Evolutionary conservation across 768 basidiomycete genomes (phyloP), one percentile per base, ranked within the genome.

Genomic region (Lepiota brunneoincarnata): DNA sequence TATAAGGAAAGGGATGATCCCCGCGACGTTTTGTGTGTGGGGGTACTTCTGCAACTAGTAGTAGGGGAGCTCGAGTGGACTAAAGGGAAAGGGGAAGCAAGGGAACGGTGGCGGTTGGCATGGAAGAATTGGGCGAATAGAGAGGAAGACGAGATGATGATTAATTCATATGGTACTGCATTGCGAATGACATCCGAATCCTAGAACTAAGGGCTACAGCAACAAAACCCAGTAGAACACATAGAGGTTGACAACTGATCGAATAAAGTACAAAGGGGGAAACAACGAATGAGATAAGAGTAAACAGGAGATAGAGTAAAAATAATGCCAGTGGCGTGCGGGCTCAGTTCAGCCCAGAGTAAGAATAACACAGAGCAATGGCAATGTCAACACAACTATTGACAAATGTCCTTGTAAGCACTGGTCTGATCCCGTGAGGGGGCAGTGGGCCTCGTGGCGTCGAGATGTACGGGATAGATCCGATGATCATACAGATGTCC

Each of bases 121-220:
- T 11, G 12, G n/a, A 34, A 45, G 24, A 18, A 31, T 17, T 26
- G 9, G 28, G n/a, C 23, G 39, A 47, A 26, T 4, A 11, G 37
- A 49, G n/a, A 43, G 34, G 51, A 35, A 52, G 26, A 37, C 24
- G 12, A n/a, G 23, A 34, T 44, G 41, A 24, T 20, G 42, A 43
- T 43, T 36, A 37, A 44, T 43, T 43, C 24, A 34, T 36, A 43
- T 38, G 43, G 42, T 43, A 52, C 17, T 44, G 34, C 51, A 23
- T 37, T 44, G 42, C 15, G 28, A 40, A 21, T 24, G 41, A 41
- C 17, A 17, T 17, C 39, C 40, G 18, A 44, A 35, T 17, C 17
- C 6, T 20, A 44, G 41, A 41, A 31, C 28, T 42, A 52, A 10
- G 51, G 10, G 23, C 51, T 43, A 51, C 51, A 52, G 51, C 28